These are phyloP conservation scores for Deakozyma indianensis DNA, from an alignment of 805 yeast genomes.

Conservation along the genomic window DNA sequence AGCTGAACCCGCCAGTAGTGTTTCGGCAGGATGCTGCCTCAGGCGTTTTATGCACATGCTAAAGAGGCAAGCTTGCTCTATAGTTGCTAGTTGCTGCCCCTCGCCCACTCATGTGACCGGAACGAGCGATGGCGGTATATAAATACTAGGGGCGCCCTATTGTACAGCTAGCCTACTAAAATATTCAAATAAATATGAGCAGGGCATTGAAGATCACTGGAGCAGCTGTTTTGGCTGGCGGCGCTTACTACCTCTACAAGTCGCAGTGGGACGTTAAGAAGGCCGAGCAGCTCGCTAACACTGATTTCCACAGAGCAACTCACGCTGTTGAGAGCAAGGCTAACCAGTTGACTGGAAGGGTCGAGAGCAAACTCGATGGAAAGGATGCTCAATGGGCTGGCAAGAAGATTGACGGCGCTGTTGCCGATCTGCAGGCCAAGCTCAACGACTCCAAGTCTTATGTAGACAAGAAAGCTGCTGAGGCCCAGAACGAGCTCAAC, in stretches of 20 bases:
- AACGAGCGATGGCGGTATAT: too few species aligned
- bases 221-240: not conserved
- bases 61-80: too few species aligned
- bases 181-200: too few species aligned
- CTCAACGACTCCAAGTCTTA: not conserved
- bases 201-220: not conserved
- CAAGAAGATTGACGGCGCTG: not conserved
- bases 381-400: constrained; percentile 2
- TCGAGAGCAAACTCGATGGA: too few species aligned
- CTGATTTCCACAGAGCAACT: not conserved
- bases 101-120: too few species aligned
- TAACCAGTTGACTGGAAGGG: not conserved
- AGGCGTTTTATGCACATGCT: too few species aligned
- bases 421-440: not conserved
- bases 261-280: not conserved
- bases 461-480: not conserved
- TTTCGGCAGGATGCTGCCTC: too few species aligned
- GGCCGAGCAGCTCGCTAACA: not conserved
- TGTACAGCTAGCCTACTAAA: too few species aligned
- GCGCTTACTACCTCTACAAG: constrained; percentile 1
- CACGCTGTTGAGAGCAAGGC: not conserved
- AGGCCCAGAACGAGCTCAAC: not conserved
- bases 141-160: too few species aligned
- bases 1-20: too few species aligned
- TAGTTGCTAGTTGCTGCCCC: too few species aligned